phyloP scores from a whole-genome alignment of 768 basidiomycete species.

The Paxillus rubicundulus region DNA sequence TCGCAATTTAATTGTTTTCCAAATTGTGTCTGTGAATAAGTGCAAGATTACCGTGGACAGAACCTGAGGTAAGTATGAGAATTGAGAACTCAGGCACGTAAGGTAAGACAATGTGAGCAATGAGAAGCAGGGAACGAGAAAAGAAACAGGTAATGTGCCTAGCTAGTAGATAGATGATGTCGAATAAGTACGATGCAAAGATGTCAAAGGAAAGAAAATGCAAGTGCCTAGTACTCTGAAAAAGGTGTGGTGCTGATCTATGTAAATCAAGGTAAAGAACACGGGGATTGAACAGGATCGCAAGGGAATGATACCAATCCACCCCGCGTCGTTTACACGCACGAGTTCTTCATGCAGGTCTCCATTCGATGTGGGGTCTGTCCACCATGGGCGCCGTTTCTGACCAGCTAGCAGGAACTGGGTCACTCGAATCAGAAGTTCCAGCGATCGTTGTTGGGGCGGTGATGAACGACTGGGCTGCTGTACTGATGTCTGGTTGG shows the following conservation, averaged over 20 bases:
- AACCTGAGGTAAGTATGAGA: too few relatives aligned
- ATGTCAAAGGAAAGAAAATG: slow-evolving; percentile 1
- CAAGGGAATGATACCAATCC: slow-evolving; percentile 9
- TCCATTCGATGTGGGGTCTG: slow-evolving; percentile 37
- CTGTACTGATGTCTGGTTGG: slow-evolving; percentile 65
- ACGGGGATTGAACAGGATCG: slow-evolving; percentile 7
- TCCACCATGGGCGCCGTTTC: slow-evolving; percentile 44
- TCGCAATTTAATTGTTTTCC: too few relatives aligned
- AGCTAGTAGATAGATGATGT: slow-evolving; percentile 20
- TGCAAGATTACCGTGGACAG: too few relatives aligned
- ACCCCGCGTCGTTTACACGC: slow-evolving; percentile 12
- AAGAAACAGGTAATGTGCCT: not conserved
- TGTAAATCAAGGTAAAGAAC: not conserved
- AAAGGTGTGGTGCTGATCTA: not conserved
- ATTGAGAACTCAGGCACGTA: not conserved
- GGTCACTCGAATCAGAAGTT: slow-evolving; percentile 50
- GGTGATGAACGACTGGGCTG: slow-evolving; percentile 66
- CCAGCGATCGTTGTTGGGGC: slow-evolving; percentile 58
- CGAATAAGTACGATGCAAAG: slow-evolving; percentile 33
- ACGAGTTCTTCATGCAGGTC: slow-evolving; percentile 35
- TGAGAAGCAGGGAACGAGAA: not conserved
- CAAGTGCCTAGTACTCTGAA: slow-evolving; percentile 7
- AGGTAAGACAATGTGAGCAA: not conserved
- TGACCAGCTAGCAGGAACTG: slow-evolving; percentile 49
- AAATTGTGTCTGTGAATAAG: too few relatives aligned